Conservation (phyloP, 2,329 filamentous ascomycete genomes). For the Xylariaceae sp. region DNA sequence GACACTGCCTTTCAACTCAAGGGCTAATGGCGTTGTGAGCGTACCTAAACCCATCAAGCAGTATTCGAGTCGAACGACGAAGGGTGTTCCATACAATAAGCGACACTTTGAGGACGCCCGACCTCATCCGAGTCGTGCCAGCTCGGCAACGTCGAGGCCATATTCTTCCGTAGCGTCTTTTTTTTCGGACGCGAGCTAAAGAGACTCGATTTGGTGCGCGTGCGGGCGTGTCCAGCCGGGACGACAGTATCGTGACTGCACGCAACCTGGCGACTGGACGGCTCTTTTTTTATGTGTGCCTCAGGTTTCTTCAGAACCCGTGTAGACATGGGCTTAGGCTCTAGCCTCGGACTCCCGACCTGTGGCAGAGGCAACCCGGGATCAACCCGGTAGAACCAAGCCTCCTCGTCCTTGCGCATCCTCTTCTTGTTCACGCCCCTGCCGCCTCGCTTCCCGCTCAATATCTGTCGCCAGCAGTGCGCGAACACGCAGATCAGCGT, state of each 20-base stretch:
- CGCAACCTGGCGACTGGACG: too few relatives aligned
- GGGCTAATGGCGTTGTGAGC: background rate
- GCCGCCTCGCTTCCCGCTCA: constrained; percentile 3
- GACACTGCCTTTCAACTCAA: background rate
- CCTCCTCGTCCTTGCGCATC: constrained; percentile 14
- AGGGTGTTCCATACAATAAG: constrained; percentile 10
- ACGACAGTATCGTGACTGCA: too few relatives aligned
- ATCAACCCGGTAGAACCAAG: constrained; percentile 19
- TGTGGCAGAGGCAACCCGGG: constrained; percentile 18
- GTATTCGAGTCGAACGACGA: background rate
- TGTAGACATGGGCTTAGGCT: too few relatives aligned
- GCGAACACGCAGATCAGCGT: constrained; percentile 34
- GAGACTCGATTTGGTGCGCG: too few relatives aligned
- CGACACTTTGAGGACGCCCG: constrained; percentile 18
- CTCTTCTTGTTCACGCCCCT: background rate
- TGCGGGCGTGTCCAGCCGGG: background rate
- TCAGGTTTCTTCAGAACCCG: too few relatives aligned
- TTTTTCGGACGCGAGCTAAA: background rate
- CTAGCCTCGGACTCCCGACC: too few relatives aligned
- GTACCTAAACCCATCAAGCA: background rate
- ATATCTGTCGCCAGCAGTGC: constrained; percentile 35
- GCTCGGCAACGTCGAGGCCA: background rate
- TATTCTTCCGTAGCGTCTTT: background rate
- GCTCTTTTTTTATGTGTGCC: too few relatives aligned
- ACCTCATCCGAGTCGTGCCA: constrained; percentile 13